Conservation (phyloP, 1,284 basidiomycete genomes). For the Ceratobasidium sp. region DNA sequence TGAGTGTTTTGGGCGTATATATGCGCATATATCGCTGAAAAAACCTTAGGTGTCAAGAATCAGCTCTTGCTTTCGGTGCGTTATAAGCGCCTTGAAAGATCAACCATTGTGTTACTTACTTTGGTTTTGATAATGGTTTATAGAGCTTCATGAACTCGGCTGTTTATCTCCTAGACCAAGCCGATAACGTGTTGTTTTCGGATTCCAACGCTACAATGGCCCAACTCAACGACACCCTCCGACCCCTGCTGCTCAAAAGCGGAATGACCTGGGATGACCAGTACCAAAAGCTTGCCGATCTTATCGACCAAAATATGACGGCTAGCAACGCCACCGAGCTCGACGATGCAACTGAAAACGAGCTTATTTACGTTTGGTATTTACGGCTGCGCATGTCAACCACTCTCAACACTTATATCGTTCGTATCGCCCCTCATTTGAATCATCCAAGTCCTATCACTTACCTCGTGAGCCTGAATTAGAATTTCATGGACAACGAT, state of each 20-base stretch:
- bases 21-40: neutral
- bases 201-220: neutral
- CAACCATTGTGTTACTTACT: too few relatives aligned
- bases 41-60: constrained; percentile 33
- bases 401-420: constrained; percentile 14
- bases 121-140: neutral
- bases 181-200: neutral
- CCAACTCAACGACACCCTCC: neutral
- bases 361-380: constrained; percentile 6
- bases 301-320: neutral
- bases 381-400: constrained; percentile 6
- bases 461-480: neutral
- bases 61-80: constrained; percentile 40
- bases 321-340: neutral
- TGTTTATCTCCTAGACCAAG: neutral
- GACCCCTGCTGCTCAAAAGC: constrained; percentile 13
- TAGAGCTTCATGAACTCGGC: constrained; percentile 33
- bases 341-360: neutral
- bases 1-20: neutral
- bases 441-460: neutral
- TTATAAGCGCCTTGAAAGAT: neutral
- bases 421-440: neutral
- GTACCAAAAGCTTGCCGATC: neutral
- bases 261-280: constrained; percentile 15
- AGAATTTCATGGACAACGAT: constrained; percentile 41